phyloP scores from a whole-genome alignment of 345 rosid species.

The Passiflora organensis region DNA sequence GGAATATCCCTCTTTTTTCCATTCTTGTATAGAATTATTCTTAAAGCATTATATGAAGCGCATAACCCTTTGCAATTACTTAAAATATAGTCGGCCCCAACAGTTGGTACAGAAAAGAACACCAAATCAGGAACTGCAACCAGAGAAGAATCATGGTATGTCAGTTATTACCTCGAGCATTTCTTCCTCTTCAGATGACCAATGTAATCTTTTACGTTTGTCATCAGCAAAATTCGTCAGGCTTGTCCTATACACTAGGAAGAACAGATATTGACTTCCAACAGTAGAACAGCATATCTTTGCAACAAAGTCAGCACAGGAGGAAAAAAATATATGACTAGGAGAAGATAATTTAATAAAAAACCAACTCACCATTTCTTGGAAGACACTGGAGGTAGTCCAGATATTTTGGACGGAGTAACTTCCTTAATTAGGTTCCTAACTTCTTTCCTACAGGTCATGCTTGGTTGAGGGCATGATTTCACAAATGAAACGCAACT shows the following conservation, averaged over 20 bases:
- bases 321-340: neutral
- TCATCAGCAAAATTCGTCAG: conserved; percentile 10
- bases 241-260: conserved; percentile 15
- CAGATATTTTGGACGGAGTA: neutral
- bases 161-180: conserved; percentile 32
- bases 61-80: too few relatives aligned
- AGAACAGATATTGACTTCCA: neutral
- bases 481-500: too few relatives aligned
- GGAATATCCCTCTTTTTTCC: too few relatives aligned
- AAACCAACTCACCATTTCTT: conserved; percentile 19
- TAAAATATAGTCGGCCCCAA: neutral
- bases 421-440: neutral
- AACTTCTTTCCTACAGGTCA: neutral
- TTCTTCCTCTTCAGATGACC: conserved; percentile 41
- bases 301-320: conserved; percentile 3
- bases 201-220: conserved; percentile 28
- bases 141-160: neutral
- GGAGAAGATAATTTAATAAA: neutral
- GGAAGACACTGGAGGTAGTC: conserved; percentile 1
- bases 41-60: too few relatives aligned
- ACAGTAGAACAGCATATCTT: neutral
- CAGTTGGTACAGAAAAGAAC: neutral
- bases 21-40: too few relatives aligned
- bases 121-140: neutral
- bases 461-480: too few relatives aligned